Evolutionary conservation across 306 rosid species (phyloP).

Genomic region (Cucurbita pepo): DNA sequence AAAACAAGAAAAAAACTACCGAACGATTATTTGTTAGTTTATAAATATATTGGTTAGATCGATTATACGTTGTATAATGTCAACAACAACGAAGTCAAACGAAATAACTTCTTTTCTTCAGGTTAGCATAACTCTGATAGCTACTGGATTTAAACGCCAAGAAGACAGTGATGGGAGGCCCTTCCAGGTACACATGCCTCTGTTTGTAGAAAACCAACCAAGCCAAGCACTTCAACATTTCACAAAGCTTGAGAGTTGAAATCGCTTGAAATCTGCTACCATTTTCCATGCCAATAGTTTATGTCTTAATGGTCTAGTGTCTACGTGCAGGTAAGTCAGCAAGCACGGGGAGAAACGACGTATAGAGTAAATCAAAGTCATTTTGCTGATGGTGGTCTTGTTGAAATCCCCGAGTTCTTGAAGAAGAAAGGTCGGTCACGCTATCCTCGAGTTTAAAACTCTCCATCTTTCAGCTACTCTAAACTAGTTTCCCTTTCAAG

Average conservation of each 20-base stretch:
- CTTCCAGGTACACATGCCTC: slow-evolving; percentile 39
- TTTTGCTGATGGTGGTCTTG: slow-evolving; percentile 46
- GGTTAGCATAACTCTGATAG: slow-evolving; percentile 95
- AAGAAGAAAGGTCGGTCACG: slow-evolving; percentile 96
- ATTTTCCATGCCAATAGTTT: neutral
- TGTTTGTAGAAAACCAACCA: neutral
- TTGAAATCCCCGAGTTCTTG: slow-evolving; percentile 87
- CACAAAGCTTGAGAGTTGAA: neutral
- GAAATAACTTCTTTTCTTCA: slow-evolving; percentile 13
- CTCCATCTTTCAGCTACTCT: neutral
- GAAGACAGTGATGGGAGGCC: slow-evolving; percentile 81
- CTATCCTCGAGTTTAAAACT: slow-evolving; percentile 56
- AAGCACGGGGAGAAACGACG: slow-evolving; percentile 40
- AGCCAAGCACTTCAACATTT: neutral
- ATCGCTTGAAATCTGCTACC: neutral
- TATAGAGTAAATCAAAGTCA: slow-evolving; percentile 41
- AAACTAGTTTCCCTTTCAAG: neutral
- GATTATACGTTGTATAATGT: neutral
- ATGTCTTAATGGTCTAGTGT: neutral
- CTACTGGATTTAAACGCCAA: slow-evolving; percentile 99
- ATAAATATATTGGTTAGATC: neutral
- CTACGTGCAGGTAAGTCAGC: slow-evolving; percentile 51
- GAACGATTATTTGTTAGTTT: neutral
- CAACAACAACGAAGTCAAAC: neutral
- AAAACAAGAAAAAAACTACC: neutral